These are phyloP conservation scores for Spathaspora girioi DNA, from an alignment of 805 yeast species.

Conservation along the genomic window DNA sequence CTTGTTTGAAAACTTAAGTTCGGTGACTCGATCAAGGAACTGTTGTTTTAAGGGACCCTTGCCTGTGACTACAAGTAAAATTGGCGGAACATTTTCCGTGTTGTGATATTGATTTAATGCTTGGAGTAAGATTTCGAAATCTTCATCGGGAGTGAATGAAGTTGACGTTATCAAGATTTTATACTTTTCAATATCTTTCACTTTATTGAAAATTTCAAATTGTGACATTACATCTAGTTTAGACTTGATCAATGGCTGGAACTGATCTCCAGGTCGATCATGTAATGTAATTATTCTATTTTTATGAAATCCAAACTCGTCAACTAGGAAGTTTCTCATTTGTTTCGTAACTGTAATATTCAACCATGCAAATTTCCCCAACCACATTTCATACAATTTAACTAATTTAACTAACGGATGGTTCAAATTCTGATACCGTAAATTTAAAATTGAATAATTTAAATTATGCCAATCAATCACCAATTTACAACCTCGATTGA, in stretches of 20 bases:
- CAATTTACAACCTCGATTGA: conserved; percentile 54
- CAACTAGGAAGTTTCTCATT: conserved; percentile 59
- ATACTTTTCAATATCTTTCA: conserved; percentile 30
- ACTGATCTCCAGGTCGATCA: conserved; percentile 79
- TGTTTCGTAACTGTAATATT: conserved; percentile 78
- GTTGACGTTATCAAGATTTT: conserved; percentile 82
- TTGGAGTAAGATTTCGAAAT: conserved; percentile 63
- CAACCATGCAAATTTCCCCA: conserved; percentile 63
- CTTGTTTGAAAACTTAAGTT: conserved; percentile 35
- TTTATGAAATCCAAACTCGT: conserved; percentile 49
- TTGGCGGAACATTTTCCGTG: conserved; percentile 50
- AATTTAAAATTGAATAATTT: conserved; percentile 75
- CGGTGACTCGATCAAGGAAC: conserved; percentile 46
- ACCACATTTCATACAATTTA: conserved; percentile 56
- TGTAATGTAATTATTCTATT: conserved; percentile 60
- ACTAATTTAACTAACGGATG: conserved; percentile 65
- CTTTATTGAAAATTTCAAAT: conserved; percentile 26
- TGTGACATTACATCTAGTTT: conserved; percentile 29
- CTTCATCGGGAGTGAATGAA: conserved; percentile 95
- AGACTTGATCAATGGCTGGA: conserved; percentile 43
- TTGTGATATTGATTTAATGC: conserved; percentile 63
- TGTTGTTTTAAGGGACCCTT: conserved; percentile 78
- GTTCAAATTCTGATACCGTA: conserved; percentile 49
- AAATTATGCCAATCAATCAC: conserved; percentile 96
- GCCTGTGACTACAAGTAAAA: conserved; percentile 86